Base-by-base conservation (phyloP, 2,329 filamentous ascomycete genomes). In the Talaromyces marneffei region DNA sequence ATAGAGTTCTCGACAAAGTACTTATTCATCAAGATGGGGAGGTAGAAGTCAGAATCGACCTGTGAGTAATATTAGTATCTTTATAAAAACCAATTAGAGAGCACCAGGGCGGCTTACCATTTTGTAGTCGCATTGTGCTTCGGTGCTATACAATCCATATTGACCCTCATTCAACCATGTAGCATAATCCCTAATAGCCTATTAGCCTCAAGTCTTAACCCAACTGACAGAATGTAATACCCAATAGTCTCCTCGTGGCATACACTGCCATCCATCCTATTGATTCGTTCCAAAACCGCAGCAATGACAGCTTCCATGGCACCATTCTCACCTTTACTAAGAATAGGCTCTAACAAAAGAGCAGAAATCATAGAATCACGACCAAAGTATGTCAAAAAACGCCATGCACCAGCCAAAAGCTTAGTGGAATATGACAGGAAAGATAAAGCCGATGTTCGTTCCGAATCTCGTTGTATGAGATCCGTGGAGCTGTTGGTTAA, bases 311-410 rank as follows among this genome's bases (percentile, higher is more conserved):
- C 84, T 68, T 88, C 86, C 14, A 86, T 76, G 0, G 84, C 80
- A 2, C 83, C 79, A 0, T 75, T 80, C 39, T 83, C 74, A 0
- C 83, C 84, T 46, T 79, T 75, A 56, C 82, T 86, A 1, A 88
- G 74, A 0, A 87, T 77, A 0, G 83, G 79, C 61, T 85, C 80
- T 31, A 87, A 74, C 0, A 88, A 73, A 0, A 88, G 77, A 14
- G 82, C 75, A 1, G 83, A 78, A 40, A 88, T 85, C 78, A 87
- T 85, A 63, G 81, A 85, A 67, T 89, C 85, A 10, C 85, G 80
- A 0, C 85, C 85, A 71, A 88, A 88, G 67, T 88, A 88, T 0
- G 85, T 88, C 48, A 88, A 70, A 65, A 87, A 88, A 1, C 85
- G 75, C 86, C 85, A 88, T 3, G 83, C 84, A 10, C 85, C 85